These are phyloP conservation scores for Trypethelium eluteriae DNA, from an alignment of 495 filamentous ascomycete species.

Conservation along the genomic window DNA sequence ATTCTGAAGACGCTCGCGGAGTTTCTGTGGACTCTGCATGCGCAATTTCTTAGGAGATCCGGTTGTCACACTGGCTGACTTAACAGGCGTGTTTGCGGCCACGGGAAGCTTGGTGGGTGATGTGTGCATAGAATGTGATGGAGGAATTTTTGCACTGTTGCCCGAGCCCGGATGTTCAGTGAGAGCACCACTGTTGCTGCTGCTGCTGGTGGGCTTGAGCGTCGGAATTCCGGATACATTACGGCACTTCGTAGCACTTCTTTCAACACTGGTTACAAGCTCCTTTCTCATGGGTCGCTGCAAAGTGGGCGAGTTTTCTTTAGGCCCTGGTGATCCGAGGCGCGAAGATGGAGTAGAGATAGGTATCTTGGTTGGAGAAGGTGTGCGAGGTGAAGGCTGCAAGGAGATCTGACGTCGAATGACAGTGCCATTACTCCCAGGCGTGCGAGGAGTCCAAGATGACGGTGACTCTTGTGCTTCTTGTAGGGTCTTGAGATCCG, in stretches of 20 bases:
- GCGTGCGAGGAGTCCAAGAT: slow-evolving; percentile 32
- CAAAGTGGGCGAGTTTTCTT: slow-evolving; percentile 34
- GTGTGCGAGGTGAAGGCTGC: slow-evolving; percentile 25
- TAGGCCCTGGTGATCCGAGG: slow-evolving; percentile 31
- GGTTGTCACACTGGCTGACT: not conserved
- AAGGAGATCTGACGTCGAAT: slow-evolving; percentile 8
- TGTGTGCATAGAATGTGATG: slow-evolving; percentile 10
- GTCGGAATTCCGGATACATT: slow-evolving; percentile 50
- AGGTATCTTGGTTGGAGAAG: slow-evolving; percentile 24
- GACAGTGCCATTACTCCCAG: slow-evolving; percentile 14
- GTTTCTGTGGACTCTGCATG: slow-evolving; percentile 84
- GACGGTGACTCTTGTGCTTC: slow-evolving; percentile 19
- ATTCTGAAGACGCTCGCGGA: slow-evolving; percentile 77
- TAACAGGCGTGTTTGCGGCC: slow-evolving; percentile 11
- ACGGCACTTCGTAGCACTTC: slow-evolving; percentile 39
- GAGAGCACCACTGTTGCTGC: slow-evolving; percentile 14
- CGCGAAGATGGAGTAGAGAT: slow-evolving; percentile 24
- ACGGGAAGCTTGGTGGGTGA: slow-evolving; percentile 17
- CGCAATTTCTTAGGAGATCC: slow-evolving; percentile 54
- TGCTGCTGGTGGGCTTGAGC: slow-evolving; percentile 25
- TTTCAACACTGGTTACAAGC: slow-evolving; percentile 26
- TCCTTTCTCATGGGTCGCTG: slow-evolving; percentile 12
- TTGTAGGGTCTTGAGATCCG: slow-evolving; percentile 62
- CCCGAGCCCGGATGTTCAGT: slow-evolving; percentile 43
- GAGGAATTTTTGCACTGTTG: slow-evolving; percentile 30